Evolutionary conservation across 768 basidiomycete species (phyloP), one percentile per base, ranked within the genome.

Genomic region (Suillus weaverae): DNA sequence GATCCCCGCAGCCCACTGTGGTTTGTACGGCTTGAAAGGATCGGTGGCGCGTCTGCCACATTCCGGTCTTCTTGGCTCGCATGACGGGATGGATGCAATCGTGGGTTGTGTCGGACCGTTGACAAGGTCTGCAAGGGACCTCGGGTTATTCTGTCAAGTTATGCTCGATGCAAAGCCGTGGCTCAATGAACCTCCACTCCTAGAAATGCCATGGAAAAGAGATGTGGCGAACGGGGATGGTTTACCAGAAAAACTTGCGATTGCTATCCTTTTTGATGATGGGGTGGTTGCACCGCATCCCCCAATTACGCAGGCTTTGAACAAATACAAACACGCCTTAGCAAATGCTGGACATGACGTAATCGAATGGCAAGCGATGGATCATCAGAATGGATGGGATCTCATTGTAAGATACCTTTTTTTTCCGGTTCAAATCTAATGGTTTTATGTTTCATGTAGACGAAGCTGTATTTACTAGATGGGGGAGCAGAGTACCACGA

Each of bases 11-110:
- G 80, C 76, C 1, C 70, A 76, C 62, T 74, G 78, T 59, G 81
- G 80, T 38, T 59, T 84, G 38, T 83, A 82, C 46, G 81, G 81
- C 30, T 69, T 83, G 44, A 80, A 82, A 66, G 79, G 79, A 22
- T 84, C 84, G 18, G 82, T 84, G 54, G 80, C 78, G 30, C 81
- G 84, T 50, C 74, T 84, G 66, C 84, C 84, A 44, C 84, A 85
- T 71, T 81, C 80, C 1, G 84, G 83, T 32, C 75, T 84, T 48
- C 66, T 79, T 51, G 81, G 83, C 59, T 82, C 83, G 35, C 81
- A 82, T 65, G 79, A 82, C 64, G 85, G 84, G 22, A 84, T 85
- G 80, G 85, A 86, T 60, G 81, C 79, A 62, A 81, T 85, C 61
- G 66, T 83, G 50, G 85, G 85, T 57, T 82, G 78, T 48, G 77